Conservation (phyloP, 2,329 filamentous ascomycete species). For the Hypoxylon sp. region DNA sequence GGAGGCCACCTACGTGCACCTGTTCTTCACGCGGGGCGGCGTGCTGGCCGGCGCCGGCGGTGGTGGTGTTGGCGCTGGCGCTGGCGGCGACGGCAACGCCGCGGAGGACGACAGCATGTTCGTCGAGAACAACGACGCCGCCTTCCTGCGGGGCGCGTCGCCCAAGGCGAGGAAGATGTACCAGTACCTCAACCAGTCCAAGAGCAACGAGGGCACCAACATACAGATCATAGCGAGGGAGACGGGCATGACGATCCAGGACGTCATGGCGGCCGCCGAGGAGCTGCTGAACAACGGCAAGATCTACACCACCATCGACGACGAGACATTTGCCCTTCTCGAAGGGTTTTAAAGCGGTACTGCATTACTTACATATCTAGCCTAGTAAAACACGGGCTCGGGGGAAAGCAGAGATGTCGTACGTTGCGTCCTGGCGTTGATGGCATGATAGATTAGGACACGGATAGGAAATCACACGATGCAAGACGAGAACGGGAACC, state of each 20-base stretch:
- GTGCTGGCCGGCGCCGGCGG: slow-evolving; percentile 52
- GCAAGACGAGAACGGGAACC: slow-evolving; percentile 13
- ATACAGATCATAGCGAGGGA: slow-evolving; percentile 79
- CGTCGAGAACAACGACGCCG: slow-evolving; percentile 57
- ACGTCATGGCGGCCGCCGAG: slow-evolving; percentile 82
- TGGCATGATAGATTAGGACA: slow-evolving; percentile 28
- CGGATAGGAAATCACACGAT: slow-evolving; percentile 23
- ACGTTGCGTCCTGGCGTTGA: slow-evolving; percentile 25
- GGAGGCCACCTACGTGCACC: slow-evolving; percentile 88
- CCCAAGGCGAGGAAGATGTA: slow-evolving; percentile 76
- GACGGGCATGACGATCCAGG: slow-evolving; percentile 73
- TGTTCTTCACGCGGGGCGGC: slow-evolving; percentile 80
- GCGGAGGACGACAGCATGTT: slow-evolving; percentile 66
- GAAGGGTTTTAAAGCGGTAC: slow-evolving; percentile 61
- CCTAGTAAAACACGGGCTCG: neutral
- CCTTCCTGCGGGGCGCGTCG: slow-evolving; percentile 63
- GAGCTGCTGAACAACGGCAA: slow-evolving; percentile 80
- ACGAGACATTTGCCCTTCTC: slow-evolving; percentile 89
- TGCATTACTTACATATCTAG: neutral
- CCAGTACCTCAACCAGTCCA: slow-evolving; percentile 73
- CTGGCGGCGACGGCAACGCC: slow-evolving; percentile 52
- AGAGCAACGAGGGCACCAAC: slow-evolving; percentile 86
- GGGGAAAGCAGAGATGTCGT: neutral
- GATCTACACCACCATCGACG: slow-evolving; percentile 93
- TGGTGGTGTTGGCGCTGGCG: slow-evolving; percentile 51